These are phyloP conservation scores for Candida orba DNA, from an alignment of 805 yeast species.

Conservation along the genomic window DNA sequence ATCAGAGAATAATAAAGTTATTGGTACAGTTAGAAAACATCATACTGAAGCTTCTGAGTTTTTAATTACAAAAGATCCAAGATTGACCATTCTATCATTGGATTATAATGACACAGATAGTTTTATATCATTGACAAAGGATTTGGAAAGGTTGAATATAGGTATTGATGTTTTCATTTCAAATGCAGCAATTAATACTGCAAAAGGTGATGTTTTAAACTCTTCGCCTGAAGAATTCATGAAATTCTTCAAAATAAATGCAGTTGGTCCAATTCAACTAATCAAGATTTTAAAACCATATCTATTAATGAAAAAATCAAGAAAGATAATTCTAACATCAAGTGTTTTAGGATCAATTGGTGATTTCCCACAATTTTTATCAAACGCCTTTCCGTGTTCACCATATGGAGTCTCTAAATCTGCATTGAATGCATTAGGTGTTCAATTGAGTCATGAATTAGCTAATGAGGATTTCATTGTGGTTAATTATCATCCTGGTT, in stretches of 20 bases:
- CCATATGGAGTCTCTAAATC: constrained; percentile 33
- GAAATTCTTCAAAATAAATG: constrained; percentile 21
- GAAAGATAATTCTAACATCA: constrained; percentile 26
- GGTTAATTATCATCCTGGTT: constrained; percentile 25
- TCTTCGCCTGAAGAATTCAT: constrained; percentile 16
- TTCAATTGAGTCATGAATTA: constrained; percentile 22
- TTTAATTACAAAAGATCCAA: constrained; percentile 18
- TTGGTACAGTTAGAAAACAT: constrained; percentile 19
- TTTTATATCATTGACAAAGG: constrained; percentile 11
- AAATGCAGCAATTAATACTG: constrained; percentile 27
- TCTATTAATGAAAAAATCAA: constrained; percentile 19
- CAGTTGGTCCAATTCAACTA: constrained; percentile 28
- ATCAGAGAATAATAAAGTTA: constrained; percentile 14
- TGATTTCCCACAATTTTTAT: constrained; percentile 12
- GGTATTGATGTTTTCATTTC: constrained; percentile 30
- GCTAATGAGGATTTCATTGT: constrained; percentile 22
- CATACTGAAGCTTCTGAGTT: constrained; percentile 8
- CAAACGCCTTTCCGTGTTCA: constrained; percentile 17
- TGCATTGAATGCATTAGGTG: constrained; percentile 26
- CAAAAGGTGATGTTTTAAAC: constrained; percentile 14
- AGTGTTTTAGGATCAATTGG: constrained; percentile 25
- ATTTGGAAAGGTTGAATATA: constrained; percentile 14
- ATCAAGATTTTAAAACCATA: constrained; percentile 25
- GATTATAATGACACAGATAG: constrained; percentile 15
- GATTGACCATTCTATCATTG: constrained; percentile 15